Base-by-base conservation (phyloP, 805 yeast genomes). In the Suhomyces faveliae region DNA sequence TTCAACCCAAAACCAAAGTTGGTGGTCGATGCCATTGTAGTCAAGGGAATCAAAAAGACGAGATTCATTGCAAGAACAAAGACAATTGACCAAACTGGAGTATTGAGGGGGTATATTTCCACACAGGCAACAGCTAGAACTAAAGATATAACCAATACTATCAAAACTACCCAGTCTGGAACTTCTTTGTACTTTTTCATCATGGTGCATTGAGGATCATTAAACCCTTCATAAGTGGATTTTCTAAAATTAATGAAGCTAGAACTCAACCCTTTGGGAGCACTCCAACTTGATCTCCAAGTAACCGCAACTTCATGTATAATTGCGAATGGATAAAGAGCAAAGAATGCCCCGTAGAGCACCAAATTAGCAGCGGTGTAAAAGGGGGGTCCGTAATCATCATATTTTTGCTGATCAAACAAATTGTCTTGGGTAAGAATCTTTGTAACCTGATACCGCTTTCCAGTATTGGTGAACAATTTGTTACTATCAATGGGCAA, bases 61-160 rank as follows among this genome's bases (percentile, higher is more conserved):
- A 75, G 63, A 51, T 79, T 80, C 37, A 81, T 66, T 17, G 71
- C 82, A 30, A 80, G 55, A 4, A 79, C 73, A 51, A 81, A 73
- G 65, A 81, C 75, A 37, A 81, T 66, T 24, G 79, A 76, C 85
- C 86, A 81, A 17, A 80, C 79, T 17, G 85, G 85, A 5, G 85
- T 78, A 43, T 79, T 66, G 3, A 65, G 67, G 4, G 74, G 73
- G 38, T 61, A 69, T 9, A 66, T 43, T 41, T 56, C 40, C 10
- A 65, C 68, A 45, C 70, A 66, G 2, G 60, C 35, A 12, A 68
- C 59, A 3, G 69, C 72, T 37, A 59, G 55, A 3, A 50, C 27
- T 9, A 55, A 51, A 12, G 61, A 51, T 13, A 54, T 39, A 8
- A 57, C 19, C 54, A 67, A 60, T 6, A 67, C 53, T 3, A 53